Base-by-base conservation (phyloP, 768 basidiomycete species). In the Russula ochroleuca region DNA sequence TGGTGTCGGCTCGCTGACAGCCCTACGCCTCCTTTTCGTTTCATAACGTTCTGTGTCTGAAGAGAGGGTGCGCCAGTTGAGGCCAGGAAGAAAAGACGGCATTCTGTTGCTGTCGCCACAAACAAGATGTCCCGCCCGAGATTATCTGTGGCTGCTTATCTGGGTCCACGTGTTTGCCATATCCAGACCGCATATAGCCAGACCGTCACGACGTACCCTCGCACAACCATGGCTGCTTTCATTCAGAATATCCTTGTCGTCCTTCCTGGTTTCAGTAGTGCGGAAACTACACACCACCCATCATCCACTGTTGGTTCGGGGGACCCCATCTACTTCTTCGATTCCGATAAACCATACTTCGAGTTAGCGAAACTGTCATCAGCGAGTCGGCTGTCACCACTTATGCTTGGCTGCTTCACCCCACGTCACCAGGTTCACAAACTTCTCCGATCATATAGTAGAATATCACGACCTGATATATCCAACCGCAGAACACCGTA, bases 401-500 rank as follows among this genome's bases (percentile, higher is more conserved):
- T 52, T 35, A 53, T 53, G 8, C 58, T 13, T 37, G 40, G 21
- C 41, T 23, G n/a, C 40, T 40, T 49, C 6, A 11, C 19, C 19
- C 38, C 37, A 49, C 9, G 8, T 59, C 52, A 25, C 33, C 25
- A 67, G 67, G 19, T 66, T 67, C 37, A 67, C 67, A 17, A 62
- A 25, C 52, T 67, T 67, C 28, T 65, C 67, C n/a, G 43, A 67
- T 9, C 37, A 67, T 19, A 9, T 59, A 7, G 57, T 67, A 10
- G 50, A 57, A 37, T 66, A 61, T 23, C 43, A 59, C 9, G 54
- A 59, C 3, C 50, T 3, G 14, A 8, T 41, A n/a, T 67, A 67
- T 23, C 64, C 60, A 21, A 67, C 67, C 14, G 67, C 67, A 0
- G 67, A 67, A 48, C 67, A 67, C 38, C 60, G 67, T 67, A 52